These are phyloP conservation scores for Aspergillus cavernicola DNA, from an alignment of 495 filamentous ascomycete species.

Conservation along the genomic window DNA sequence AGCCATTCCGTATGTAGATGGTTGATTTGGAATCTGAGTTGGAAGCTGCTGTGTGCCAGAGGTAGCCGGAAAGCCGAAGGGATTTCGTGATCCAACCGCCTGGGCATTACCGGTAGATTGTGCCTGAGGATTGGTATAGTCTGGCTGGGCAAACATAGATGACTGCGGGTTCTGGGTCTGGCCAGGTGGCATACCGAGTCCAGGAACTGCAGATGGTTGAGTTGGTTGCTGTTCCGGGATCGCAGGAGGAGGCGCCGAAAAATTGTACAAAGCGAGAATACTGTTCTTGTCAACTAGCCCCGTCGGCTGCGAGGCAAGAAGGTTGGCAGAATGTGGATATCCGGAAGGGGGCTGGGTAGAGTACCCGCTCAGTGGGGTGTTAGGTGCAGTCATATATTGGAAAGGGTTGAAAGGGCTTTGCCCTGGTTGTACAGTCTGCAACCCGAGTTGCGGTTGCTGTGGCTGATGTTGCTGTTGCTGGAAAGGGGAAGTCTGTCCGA, in stretches of 20 bases:
- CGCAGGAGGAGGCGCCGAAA: slow-evolving; percentile 60
- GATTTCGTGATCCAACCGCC: slow-evolving; percentile 32
- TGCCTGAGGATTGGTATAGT: slow-evolving; percentile 30
- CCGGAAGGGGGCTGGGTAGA: slow-evolving; percentile 28
- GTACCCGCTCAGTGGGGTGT: slow-evolving; percentile 28
- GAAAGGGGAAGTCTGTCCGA: slow-evolving; percentile 35
- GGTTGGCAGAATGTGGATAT: slow-evolving; percentile 33
- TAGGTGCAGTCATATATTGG: slow-evolving; percentile 30
- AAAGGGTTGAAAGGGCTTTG: slow-evolving; percentile 39
- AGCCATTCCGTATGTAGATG: slow-evolving; percentile 9
- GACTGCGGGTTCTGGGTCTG: slow-evolving; percentile 23
- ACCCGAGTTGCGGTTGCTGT: slow-evolving; percentile 14
- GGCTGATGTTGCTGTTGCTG: slow-evolving; percentile 36
- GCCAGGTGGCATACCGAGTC: slow-evolving; percentile 19
- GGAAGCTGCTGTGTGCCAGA: slow-evolving; percentile 7
- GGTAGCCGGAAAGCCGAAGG: slow-evolving; percentile 24
- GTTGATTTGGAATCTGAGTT: slow-evolving; percentile 20
- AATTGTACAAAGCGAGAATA: slow-evolving; percentile 84
- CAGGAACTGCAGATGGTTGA: slow-evolving; percentile 19
- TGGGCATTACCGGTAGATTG: slow-evolving; percentile 4
- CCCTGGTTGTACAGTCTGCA: slow-evolving; percentile 8
- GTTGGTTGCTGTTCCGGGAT: slow-evolving; percentile 31
- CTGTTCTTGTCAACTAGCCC: slow-evolving; percentile 68
- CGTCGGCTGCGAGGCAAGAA: slow-evolving; percentile 39
- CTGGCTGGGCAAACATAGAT: slow-evolving; percentile 24